Base-by-base conservation (phyloP, 345 rosid genomes). In the Moringa oleifera region DNA sequence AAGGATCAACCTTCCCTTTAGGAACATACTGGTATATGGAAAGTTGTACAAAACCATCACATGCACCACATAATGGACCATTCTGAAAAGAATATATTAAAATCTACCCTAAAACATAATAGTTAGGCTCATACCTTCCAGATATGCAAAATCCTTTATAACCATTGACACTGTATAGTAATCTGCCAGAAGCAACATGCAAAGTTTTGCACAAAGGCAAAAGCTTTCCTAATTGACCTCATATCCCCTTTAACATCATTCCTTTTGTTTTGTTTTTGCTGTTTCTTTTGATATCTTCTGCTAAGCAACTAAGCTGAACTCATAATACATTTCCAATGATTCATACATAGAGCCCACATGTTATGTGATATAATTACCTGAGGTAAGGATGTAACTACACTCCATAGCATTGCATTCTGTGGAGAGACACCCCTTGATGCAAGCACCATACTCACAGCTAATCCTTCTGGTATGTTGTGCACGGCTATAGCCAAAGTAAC, bases 391-490 rank as follows among this genome's bases (percentile, higher is more conserved):
- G 99, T 95, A 68, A 91, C 87, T 62, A 95, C 77, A 77, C 99
- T 95, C 98, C 99, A 95, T 58, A 95, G 71, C 99, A 95, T 95
- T 51, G 98, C 99, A 78, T 95, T 95, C 61, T 91, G 97, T 3
- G 98, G 97, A 71, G 99, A 95, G 68, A 95, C 98, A 61, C 99
- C 99, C 65, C 95, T 83, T 63, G 99, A 95, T 47, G 98, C 88
- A 67, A 95, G 94, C 62, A 95, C 91, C 99, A 95, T 95, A 77
- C 99, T 95, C 70, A 95, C 97, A 69, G 99, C 99, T 63, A 91
- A 79, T 51, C 99, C 99, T 80, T 95, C 98, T 0, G 98, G 98
- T 71, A 95, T 91, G 70, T 95, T 95, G 73, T 95, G 99, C 57
- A 95, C 98, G 50, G 98, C 98, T 62, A 95, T 91, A 64, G 98